phyloP scores from a whole-genome alignment of 805 yeast genomes.

The Geotrichum ghanense region DNA sequence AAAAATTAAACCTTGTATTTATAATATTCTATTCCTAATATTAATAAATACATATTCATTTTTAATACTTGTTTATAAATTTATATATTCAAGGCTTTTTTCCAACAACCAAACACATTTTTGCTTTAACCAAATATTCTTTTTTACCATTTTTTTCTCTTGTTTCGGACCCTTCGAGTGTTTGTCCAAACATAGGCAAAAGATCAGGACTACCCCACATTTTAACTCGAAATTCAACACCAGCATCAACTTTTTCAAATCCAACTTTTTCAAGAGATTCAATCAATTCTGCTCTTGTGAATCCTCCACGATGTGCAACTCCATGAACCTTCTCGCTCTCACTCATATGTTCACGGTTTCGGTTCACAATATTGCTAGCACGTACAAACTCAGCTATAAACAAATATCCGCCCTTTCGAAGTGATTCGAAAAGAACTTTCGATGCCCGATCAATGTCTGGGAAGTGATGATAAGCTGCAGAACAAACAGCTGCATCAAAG shows the following conservation, averaged over 20 bases:
- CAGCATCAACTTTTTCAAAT: slow-evolving; percentile 3
- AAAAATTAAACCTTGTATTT: no score
- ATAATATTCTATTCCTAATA: no score
- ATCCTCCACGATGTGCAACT: not conserved
- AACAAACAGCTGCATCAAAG: not conserved
- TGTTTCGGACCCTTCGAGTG: not conserved
- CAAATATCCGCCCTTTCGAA: not conserved
- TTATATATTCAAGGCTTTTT: not conserved
- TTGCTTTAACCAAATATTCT: not conserved
- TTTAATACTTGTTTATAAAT: not conserved
- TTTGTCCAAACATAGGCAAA: not conserved
- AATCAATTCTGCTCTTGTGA: not conserved
- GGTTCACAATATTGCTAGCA: not conserved
- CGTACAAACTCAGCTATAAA: not conserved
- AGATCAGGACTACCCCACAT: slow-evolving; percentile 9
- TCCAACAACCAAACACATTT: not conserved
- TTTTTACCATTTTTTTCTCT: not conserved
- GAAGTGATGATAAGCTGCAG: not conserved
- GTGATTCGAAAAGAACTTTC: not conserved
- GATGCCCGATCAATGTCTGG: not conserved
- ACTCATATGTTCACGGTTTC: not conserved
- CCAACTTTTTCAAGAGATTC: slow-evolving; percentile 7
- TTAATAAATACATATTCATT: no score
- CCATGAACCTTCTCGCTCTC: not conserved
- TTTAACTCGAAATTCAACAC: slow-evolving; percentile 5